Evolutionary conservation across 2,329 filamentous ascomycete genomes (phyloP), one percentile per base, ranked within the genome.

Genomic region (Paracamarosporium sp.): DNA sequence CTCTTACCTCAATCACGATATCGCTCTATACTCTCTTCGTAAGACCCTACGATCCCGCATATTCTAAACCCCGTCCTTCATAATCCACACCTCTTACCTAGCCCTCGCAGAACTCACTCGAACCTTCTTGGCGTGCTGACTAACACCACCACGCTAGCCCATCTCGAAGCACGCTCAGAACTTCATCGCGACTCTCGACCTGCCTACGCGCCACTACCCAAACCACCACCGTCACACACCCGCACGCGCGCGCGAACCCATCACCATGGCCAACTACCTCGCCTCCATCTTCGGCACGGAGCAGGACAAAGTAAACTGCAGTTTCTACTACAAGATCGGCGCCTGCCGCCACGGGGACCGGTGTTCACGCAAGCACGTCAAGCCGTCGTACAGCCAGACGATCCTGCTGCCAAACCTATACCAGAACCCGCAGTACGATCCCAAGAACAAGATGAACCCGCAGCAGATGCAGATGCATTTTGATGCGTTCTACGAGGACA

Each of bases 291-390:
- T 99, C 85, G 95, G 95, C 74, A 99, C 95, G 28, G 95, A 99
- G 86, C 95, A 98, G 80, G 95, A 99, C 88, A 99, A 83, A 68
- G 93, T 97, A 83, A 97, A 98, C 86, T 97, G 95, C 87, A 95
- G 91, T 56, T 99, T 99, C 87, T 99, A 99, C 88, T 93, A 97
- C 90, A 99, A 99, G 84, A 99, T 99, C 79, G 95, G 95, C 77
- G 95, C 95, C 53, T 99, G 95, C 84, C 90, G 95, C 62, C 95
- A 99, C 85, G 95, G 95, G 76, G 95, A 99, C 82, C 92, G 95
- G 74, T 99, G 95, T 86, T 96, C 91, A 61, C 90, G 95, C 71
- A 99, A 99, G 81, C 95, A 99, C 81, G 95, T 99, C 83, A 99
- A 99, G 83, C 95, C 95, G 1, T 97, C 93, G 22, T 99, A 99